Conservation (phyloP, 1,284 basidiomycete genomes). For the Trichosporon coremiiforme region DNA sequence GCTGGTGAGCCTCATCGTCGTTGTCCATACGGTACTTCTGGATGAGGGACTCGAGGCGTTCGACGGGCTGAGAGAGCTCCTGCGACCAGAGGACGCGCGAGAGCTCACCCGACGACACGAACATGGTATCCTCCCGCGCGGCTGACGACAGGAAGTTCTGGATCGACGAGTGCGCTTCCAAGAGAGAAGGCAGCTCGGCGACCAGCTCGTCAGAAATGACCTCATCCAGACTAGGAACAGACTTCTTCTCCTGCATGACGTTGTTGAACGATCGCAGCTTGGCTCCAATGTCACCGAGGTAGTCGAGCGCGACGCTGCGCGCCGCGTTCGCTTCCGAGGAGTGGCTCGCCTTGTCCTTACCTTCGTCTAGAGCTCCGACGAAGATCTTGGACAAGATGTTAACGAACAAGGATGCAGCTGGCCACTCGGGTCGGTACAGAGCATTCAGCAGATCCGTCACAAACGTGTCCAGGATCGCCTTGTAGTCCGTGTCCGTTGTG, state of each 20-base stretch:
- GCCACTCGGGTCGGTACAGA: conserved; percentile 95
- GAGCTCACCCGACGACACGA: conserved; percentile 41
- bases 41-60: conserved; percentile 37
- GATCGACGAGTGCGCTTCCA: conserved; percentile 58
- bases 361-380: conserved; percentile 81
- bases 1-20: conserved; percentile 32
- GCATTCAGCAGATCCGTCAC: conserved; percentile 86
- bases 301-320: conserved; percentile 85
- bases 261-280: conserved; percentile 64
- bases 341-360: conserved; percentile 63
- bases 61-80: conserved; percentile 41
- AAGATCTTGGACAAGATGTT: conserved; percentile 77
- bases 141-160: conserved; percentile 54
- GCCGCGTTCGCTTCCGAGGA: conserved; percentile 70
- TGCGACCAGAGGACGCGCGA: conserved; percentile 44
- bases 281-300: conserved; percentile 87
- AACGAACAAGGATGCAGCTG: conserved; percentile 79
- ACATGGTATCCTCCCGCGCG: conserved; percentile 45
- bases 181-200: conserved; percentile 63
- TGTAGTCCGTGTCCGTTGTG: conserved; percentile 85
- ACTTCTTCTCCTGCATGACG: conserved; percentile 28
- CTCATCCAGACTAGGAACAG: conserved; percentile 67
- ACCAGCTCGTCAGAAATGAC: conserved; percentile 63
- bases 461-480: conserved; percentile 84
- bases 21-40: conserved; percentile 42